Evolutionary conservation across 2,329 filamentous ascomycete species (phyloP).

Genomic region (Hymenoscyphus salicellus): DNA sequence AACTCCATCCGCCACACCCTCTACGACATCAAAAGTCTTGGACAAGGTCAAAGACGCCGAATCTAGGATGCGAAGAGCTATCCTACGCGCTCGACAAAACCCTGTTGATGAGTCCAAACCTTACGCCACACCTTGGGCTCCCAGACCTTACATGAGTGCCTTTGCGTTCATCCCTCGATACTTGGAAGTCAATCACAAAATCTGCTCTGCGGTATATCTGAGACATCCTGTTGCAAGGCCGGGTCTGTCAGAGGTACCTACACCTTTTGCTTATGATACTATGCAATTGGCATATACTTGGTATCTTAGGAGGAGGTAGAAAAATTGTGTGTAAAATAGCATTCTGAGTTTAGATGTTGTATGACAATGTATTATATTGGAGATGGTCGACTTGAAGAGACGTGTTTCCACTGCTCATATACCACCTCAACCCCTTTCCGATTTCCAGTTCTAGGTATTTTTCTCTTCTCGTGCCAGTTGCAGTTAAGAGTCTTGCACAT

Average conservation of each 20-base stretch:
- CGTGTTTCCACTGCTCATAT: constrained; percentile 5
- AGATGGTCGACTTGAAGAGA: constrained; percentile 6
- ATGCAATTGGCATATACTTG: constrained; percentile 86
- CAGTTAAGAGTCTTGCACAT: too few relatives aligned
- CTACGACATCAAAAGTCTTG: constrained; percentile 11
- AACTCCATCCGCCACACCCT: not conserved
- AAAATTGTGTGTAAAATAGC: constrained; percentile 7
- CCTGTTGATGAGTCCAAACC: constrained; percentile 74
- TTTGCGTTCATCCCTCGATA: constrained; percentile 96
- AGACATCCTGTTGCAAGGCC: constrained; percentile 87
- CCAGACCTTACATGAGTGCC: constrained; percentile 79
- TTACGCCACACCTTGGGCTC: constrained; percentile 87
- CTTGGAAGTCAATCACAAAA: constrained; percentile 95
- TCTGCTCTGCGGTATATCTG: constrained; percentile 92
- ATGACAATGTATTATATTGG: constrained; percentile 15
- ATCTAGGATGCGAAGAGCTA: constrained; percentile 13
- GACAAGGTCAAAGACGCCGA: constrained; percentile 42
- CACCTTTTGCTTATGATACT: constrained; percentile 69
- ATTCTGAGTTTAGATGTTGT: constrained; percentile 3
- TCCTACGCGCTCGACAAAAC: constrained; percentile 59
- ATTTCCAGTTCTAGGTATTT: too few relatives aligned
- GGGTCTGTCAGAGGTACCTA: constrained; percentile 77
- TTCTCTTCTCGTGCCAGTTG: too few relatives aligned
- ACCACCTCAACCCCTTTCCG: not conserved
- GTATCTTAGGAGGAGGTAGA: constrained; percentile 62